A percentile compares a stretch with the other conserved stretches of the same genome.
Evolutionary conservation across 2,329 filamentous ascomycete species (phyloP).

Genomic region (Cercospora citrullina): DNA sequence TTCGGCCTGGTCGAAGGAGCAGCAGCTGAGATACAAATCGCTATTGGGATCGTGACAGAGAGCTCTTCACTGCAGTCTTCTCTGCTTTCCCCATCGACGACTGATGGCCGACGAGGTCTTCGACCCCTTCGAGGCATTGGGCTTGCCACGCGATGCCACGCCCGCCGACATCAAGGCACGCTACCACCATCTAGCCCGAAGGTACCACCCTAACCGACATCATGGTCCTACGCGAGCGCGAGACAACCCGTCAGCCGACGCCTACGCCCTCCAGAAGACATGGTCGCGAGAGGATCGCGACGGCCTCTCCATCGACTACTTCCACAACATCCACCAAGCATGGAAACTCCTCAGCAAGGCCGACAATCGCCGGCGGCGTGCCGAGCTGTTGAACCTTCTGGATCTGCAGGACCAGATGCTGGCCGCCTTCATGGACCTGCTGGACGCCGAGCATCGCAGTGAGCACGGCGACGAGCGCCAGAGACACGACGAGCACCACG

Average conservation of each 20-base stretch:
- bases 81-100: slow-evolving; percentile 7
- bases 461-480: slow-evolving; percentile 15
- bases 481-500: slow-evolving; percentile 17
- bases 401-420: slow-evolving; percentile 35
- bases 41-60: slow-evolving; percentile 10
- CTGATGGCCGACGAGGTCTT: slow-evolving; percentile 27
- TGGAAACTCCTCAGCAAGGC: slow-evolving; percentile 34
- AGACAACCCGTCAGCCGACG: not conserved
- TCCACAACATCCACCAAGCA: slow-evolving; percentile 36
- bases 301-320: slow-evolving; percentile 30
- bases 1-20: slow-evolving; percentile 1
- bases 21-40: slow-evolving; percentile 22
- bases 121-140: slow-evolving; percentile 83
- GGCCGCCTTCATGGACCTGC: slow-evolving; percentile 30
- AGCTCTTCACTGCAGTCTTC: slow-evolving; percentile 25
- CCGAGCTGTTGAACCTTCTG: slow-evolving; percentile 35
- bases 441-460: slow-evolving; percentile 21
- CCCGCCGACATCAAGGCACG: slow-evolving; percentile 80
- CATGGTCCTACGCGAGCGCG: slow-evolving; percentile 34
- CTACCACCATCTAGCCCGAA: slow-evolving; percentile 86
- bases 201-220: slow-evolving; percentile 66
- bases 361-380: slow-evolving; percentile 33
- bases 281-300: slow-evolving; percentile 44
- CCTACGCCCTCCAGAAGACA: not conserved
- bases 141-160: slow-evolving; percentile 69